Base-by-base conservation (phyloP, 345 rosid genomes). In the Corymbia maculata region DNA sequence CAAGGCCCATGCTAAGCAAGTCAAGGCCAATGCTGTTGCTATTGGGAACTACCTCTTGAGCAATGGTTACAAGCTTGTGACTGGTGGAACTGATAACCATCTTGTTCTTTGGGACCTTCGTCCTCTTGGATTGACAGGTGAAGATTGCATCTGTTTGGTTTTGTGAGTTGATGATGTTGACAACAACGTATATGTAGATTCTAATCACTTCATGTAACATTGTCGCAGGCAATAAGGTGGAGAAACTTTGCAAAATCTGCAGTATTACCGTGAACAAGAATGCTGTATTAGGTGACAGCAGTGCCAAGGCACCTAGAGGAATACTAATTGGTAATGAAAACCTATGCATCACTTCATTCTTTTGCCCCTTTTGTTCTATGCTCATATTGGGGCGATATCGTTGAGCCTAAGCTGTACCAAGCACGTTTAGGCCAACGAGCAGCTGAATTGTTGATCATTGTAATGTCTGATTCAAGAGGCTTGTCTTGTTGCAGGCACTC, bases 41-140 rank as follows among this genome's bases (percentile, higher is more conserved):
- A 92, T 97, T 32, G 99, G 96, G 80, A 92, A 95, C 91, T 97
- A 90, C 94, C 93, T 97, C 79, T 93, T 92, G 95, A 89, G 92
- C 89, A 93, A 97, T 94, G 97, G 95, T 6, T 97, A 98, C 96
- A 95, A 93, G 89, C 92, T 98, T 88, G 99, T 98, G 51, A 98
- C 99, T 19, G 93, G 91, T 55, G 99, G 99, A 91, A 98, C 99
- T 57, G 99, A 98, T 94, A 96, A 98, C 92, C 99, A 98, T 89
- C 98, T 98, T 90, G 99, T 98, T 85, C 95, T 98, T 21, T 98
- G 99, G 99, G 99, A 98, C 93, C 98, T 98, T 61, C 93, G 98
- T 44, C 99, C 99, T 91, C 98, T 98, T 88, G 97, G 99, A 47
- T 93, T 98, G 93, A 97, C 99, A 7, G 99, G 99, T 98, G 64